phyloP scores from a whole-genome alignment of 495 filamentous ascomycete species.

The Cetradonia linearis region DNA sequence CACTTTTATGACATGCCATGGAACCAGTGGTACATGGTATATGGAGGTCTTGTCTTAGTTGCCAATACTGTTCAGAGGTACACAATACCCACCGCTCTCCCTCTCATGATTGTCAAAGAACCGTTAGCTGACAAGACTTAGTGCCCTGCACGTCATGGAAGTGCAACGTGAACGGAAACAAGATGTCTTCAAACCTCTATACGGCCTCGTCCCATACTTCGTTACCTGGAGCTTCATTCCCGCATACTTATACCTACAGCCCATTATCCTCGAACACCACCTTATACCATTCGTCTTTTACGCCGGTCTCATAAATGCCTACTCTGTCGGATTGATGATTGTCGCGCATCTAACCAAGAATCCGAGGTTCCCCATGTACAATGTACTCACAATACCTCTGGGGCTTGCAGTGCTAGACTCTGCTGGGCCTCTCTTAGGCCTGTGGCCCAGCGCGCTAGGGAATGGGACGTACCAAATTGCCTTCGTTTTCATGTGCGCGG shows the following conservation, averaged over 20 bases:
- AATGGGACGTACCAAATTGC: constrained; percentile 67
- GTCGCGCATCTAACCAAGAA: constrained; percentile 74
- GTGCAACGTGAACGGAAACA: constrained; percentile 65
- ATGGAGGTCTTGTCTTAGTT: constrained; percentile 70
- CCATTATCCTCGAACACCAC: constrained; percentile 66
- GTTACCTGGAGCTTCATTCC: constrained; percentile 63
- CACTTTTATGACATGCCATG: constrained; percentile 67
- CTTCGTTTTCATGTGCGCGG: constrained; percentile 76
- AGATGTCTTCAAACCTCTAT: constrained; percentile 57
- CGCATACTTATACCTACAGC: constrained; percentile 73
- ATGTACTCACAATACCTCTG: constrained; percentile 64
- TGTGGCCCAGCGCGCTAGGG: constrained; percentile 74
- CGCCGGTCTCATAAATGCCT: constrained; percentile 80
- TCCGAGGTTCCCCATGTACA: constrained; percentile 74
- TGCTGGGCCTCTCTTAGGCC: constrained; percentile 55
- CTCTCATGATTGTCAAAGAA: not conserved
- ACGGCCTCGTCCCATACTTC: constrained; percentile 73
- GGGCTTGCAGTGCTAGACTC: constrained; percentile 66
- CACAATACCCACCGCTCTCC: not conserved
- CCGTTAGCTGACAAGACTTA: constrained; percentile 27
- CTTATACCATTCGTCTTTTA: constrained; percentile 81
- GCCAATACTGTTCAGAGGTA: constrained; percentile 66
- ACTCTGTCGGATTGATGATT: constrained; percentile 91
- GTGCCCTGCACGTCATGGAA: constrained; percentile 71
- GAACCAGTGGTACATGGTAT: constrained; percentile 88